These are phyloP conservation scores for Pythium vanterpoolii DNA, from an alignment of 352 stramenopile species.

Conservation along the genomic window DNA sequence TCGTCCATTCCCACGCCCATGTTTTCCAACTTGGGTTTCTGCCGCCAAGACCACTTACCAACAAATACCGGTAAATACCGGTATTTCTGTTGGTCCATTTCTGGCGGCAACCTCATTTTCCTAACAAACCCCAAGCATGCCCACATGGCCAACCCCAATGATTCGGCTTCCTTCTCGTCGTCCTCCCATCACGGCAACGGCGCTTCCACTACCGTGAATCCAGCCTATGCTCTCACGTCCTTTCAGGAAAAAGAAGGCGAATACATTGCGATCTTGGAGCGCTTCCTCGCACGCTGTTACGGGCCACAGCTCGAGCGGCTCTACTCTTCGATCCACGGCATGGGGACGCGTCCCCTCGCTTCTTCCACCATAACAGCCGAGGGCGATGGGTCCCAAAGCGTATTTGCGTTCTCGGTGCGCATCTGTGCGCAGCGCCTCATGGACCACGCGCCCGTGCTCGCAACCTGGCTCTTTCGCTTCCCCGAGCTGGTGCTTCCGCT, in stretches of 20 bases:
- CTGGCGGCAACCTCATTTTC: not conserved
- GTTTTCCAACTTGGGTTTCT: not conserved
- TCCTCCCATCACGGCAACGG: not conserved
- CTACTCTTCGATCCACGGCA: constrained; percentile 7
- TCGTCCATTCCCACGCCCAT: not conserved
- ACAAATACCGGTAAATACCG: constrained; percentile 3
- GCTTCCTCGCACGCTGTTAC: constrained; percentile 22
- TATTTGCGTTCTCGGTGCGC: constrained; percentile 46
- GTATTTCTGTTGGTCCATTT: not conserved
- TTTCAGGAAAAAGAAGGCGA: constrained; percentile 20
- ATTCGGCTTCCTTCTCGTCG: not conserved
- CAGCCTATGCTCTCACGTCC: constrained; percentile 16
- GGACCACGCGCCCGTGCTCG: constrained; percentile 70
- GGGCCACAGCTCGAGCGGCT: constrained; percentile 10
- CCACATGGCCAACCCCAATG: not conserved
- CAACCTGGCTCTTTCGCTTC: constrained; percentile 85
- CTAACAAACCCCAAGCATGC: not conserved
- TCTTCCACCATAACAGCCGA: not conserved
- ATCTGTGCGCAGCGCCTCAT: constrained; percentile 81
- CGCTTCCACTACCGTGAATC: not conserved
- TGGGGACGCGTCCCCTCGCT: not conserved
- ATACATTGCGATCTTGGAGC: constrained; percentile 18
- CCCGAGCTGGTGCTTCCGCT: constrained; percentile 86
- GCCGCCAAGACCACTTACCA: not conserved
- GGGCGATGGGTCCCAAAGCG: constrained; percentile 27